Evolutionary conservation across 2,329 filamentous ascomycete genomes (phyloP), one percentile per base, ranked within the genome.

Genomic region (Sordariomycetes sp.): DNA sequence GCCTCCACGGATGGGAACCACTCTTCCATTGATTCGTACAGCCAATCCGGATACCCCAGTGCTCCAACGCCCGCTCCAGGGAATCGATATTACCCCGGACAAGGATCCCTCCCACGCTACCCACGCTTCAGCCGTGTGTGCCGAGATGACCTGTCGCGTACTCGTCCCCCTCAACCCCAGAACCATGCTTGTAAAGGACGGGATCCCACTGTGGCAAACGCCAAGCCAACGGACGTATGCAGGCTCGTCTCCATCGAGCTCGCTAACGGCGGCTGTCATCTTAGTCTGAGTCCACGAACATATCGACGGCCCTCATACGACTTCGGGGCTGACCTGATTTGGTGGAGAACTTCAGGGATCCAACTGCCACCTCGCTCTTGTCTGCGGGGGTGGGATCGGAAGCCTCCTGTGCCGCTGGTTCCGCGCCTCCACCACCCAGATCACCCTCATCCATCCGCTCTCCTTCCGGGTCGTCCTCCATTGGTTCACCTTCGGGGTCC

Each of bases 281-380:
- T 16, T 53, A 46, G 34, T 51, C 55, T n/a, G 55, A 53, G 48
- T 53, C 55, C 20, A 25, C 55, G 80, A 94, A 95, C 89, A 94
- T 92, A 67, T 94, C 89, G 64, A 88, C 88, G 4, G 89, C 89
- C 64, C 85, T 84, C 70, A 89, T 87, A 61, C 87, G 80, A 67
- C 81, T 87, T 64, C 81, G 76, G 62, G 76, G 66, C 59, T 69
- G 71, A 53, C 64, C 65, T 58, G 61, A 59, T 46, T 62, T 62
- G 46, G 64, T 65, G 16, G 65, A 56, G 63, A 66, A 59, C 55
- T 66, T 63, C 60, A 68, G 62, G 43, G 58, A 35, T 51, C 57
- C 62, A 32, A 53, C 54, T 1, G 16, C 51, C 32, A n/a, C 48
- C 14, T 43, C 20, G 18, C n/a, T 8, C 20, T 43, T 16, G 14